Base-by-base conservation (phyloP, 108 stramenopile species). In the Licmophora abbreviata region DNA sequence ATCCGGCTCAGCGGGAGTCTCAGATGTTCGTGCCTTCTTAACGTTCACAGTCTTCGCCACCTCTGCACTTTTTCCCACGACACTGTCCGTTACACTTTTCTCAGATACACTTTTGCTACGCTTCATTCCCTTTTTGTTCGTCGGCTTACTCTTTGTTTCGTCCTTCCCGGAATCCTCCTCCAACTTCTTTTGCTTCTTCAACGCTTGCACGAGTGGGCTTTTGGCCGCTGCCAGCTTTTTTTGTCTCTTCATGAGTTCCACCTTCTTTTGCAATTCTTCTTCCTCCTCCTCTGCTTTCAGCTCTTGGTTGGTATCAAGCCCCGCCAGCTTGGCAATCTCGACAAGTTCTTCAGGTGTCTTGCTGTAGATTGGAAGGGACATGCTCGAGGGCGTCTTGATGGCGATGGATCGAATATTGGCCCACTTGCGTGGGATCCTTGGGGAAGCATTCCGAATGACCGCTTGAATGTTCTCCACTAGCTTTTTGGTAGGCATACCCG, bases 391-490 rank as follows among this genome's bases (percentile, higher is more conserved):
- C 1, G 86, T 82, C 62, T 89, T 94, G 61, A 96, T 70, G 15
- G 67, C 51, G 58, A 96, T 89, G 20, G 77, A 63, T 47, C 75
- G 77, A 22, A 96, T 63, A 58, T 94, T 94, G 35, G 79, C 70
- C 95, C 95, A 96, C 51, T 80, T 77, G 11, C 78, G 67, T 26
- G 92, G 95, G 3, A 94, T 67, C 42, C 87, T 86, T 0, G 58
- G 59, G 0, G 74, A 79, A 2, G 68, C 81, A 15, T 62, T 42
- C 0, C 50, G 33, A 5, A 76, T 58, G 29, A 92, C 76, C 12
- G 85, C 69, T 24, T 58, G 11, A 41, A 88, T 65, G 58, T 96
- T 96, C 23, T 69, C 89, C 27, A 62, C 56, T 25, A 94, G 56
- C 22, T 81, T 48, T n/a, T 71, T 24, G n/a, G 48, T 30, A 8